Evolutionary conservation across 805 yeast species (phyloP), one percentile per base, ranked within the genome.

Genomic region (Torulaspora quercuum): DNA sequence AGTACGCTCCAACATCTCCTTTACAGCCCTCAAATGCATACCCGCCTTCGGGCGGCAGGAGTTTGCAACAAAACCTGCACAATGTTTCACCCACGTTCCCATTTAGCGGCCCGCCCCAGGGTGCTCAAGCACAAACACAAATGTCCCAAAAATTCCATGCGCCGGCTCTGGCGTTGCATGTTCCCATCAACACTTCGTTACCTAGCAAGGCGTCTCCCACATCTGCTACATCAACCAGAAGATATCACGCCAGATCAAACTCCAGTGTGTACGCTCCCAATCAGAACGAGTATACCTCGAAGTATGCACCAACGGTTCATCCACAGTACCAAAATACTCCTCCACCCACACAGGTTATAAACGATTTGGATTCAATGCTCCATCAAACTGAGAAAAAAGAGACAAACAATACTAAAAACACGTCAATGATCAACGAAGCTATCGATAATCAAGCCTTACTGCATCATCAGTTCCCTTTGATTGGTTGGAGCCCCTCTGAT

Each of bases 401-500:
- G 10, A 5, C 25, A n/a, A n/a, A n/a, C 4, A 22, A 22, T 6
- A 22, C 12, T 5, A n/a, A n/a, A 13, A 22, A 22, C 12, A 7
- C 25, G 12, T 22, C 25, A n/a, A 29, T n/a, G n/a, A 16, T 27
- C 12, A 32, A 28, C 13, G 15, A 46, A 23, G 37, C 32, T 9
- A 61, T 64, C 19, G 72, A 78, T 42, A 82, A 84, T 6, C 73
- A 72, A 34, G 73, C 77, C 15, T 57, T 81, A 34, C 59, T 69
- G 15, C 60, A 64, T 30, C 68, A 82, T 37, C 95, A 84, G 53
- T 82, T 82, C 61, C 95, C 95, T 0, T 54, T 87, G 21, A 82
- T 85, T 55, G 68, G 72, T 40, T 87, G 92, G 82, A 67, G 76
- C 17, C 63, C 62, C 13, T 67, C 76, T 3, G 58, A 63, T 5